Conservation (phyloP, 306 rosid species). For the Lupinus albus region DNA sequence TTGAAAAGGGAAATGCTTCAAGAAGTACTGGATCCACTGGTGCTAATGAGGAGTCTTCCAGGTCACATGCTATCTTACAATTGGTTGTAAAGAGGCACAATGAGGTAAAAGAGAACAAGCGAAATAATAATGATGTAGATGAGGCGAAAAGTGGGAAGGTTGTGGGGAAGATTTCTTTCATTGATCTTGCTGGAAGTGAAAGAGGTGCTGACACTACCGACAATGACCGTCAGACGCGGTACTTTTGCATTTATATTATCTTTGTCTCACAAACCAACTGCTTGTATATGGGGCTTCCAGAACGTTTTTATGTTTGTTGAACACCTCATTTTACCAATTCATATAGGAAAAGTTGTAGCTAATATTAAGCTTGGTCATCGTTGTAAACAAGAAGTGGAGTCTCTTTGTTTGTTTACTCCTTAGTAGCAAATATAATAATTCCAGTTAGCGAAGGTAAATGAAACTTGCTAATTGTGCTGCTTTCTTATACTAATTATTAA, state of each 20-base stretch:
- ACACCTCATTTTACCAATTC: slow-evolving; percentile 7
- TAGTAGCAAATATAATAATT: slow-evolving; percentile 15
- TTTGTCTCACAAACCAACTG: slow-evolving; percentile 18
- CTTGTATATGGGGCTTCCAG: slow-evolving; percentile 19
- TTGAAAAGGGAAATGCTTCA: slow-evolving; percentile 88
- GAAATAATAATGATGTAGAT: slow-evolving; percentile 73
- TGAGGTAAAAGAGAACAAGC: slow-evolving; percentile 80
- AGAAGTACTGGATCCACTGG: slow-evolving; percentile 98
- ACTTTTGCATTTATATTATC: slow-evolving; percentile 20
- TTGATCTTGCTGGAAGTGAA: slow-evolving; percentile 99
- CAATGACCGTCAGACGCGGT: slow-evolving; percentile 98
- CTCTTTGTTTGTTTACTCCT: background rate
- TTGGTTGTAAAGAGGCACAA: slow-evolving; percentile 82
- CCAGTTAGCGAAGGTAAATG: slow-evolving; percentile 13
- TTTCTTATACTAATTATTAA: background rate
- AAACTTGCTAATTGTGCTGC: slow-evolving; percentile 2
- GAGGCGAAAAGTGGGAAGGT: slow-evolving; percentile 79
- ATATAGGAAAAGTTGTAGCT: slow-evolving; percentile 6
- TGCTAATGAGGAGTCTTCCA: slow-evolving; percentile 98
- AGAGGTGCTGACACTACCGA: slow-evolving; percentile 99
- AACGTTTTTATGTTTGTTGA: background rate
- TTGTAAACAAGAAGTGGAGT: background rate
- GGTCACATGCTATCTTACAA: slow-evolving; percentile 98
- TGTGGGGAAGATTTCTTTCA: slow-evolving; percentile 96
- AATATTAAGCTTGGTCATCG: background rate